Evolutionary conservation across 2,329 filamentous ascomycete genomes (phyloP), one percentile per base, ranked within the genome.

Genomic region (Sclerotinia subarctica): DNA sequence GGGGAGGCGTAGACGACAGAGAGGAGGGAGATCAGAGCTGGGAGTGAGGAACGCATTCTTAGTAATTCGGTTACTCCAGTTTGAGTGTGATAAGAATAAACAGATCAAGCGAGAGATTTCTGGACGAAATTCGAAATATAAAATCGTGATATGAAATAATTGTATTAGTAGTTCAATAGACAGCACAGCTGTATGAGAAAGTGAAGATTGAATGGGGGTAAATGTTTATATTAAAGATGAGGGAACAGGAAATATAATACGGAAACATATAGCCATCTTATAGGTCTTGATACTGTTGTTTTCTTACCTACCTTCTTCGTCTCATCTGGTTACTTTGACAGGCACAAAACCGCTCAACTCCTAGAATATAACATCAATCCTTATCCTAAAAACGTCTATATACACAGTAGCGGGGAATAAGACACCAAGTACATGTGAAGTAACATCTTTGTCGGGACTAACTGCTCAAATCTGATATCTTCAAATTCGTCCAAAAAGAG

Each of bases 1-100:
- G 78, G 79, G 29, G 72, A 72, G 52, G 78, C 77, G 46, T 74
- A 57, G 15, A 74, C 73, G 57, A 78, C 71, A 24, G 71, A 70
- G 53, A 74, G 47, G 46, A 75, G 64, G 51, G 73, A 66, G 60
- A 78, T 64, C 60, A 74, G 42, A 67, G 76, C 66, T 69, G 78
- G 62, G 17, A 74, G 64, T 19, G 77, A 76, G 76, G 76, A 79
- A 72, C 78, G 78, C 79, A 80, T 75, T 38, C 69, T 73, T 68
- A 68, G 46, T 46, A 52, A 26, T 63, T 52, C 69, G 59, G 49
- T 69, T 66, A 21, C 46, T n/a, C 67, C 65, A 44, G 19, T 35
- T 35, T 21, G 38, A 8, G 11, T 38, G 38, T 13, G 38, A 38
- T 38, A 13, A 38, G n/a, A 19, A 21, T 32, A 19, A 15, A 17